Percentiles rank a stretch among this genome's conserved stretches.
phyloP scores from a whole-genome alignment of 2,329 filamentous ascomycete genomes.

The Zasmidium cellare region DNA sequence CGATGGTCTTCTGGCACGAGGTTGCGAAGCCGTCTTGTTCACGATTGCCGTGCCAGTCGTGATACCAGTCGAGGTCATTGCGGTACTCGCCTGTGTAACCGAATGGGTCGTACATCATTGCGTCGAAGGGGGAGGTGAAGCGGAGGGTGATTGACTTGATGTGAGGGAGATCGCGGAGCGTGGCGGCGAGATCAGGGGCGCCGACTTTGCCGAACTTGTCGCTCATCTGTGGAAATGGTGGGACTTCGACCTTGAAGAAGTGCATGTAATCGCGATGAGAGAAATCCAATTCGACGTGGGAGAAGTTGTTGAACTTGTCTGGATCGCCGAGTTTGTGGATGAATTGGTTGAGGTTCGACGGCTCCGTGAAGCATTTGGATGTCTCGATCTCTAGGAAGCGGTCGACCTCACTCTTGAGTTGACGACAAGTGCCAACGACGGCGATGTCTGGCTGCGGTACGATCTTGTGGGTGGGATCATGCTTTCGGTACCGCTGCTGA shows the following conservation, averaged over 20 bases:
- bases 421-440: neutral
- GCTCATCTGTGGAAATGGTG: neutral
- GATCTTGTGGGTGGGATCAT: conserved; percentile 1
- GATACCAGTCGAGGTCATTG: neutral
- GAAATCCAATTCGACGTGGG: conserved; percentile 9
- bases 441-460: conserved; percentile 1
- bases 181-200: neutral
- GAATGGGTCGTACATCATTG: neutral
- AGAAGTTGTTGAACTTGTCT: conserved; percentile 2
- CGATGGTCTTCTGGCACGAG: conserved; percentile 17
- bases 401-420: neutral
- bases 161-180: neutral
- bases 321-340: neutral
- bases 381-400: neutral
- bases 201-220: neutral
- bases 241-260: conserved; percentile 14
- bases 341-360: neutral
- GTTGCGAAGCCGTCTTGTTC: conserved; percentile 10
- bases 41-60: conserved; percentile 4
- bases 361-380: neutral
- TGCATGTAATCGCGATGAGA: conserved; percentile 12
- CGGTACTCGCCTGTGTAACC: neutral
- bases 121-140: conserved; percentile 7
- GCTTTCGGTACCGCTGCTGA: neutral
- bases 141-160: conserved; percentile 1